A percentile compares a stretch with the other conserved stretches of the same genome.
These are phyloP conservation scores for Patellifolia procumbens DNA, from an alignment of 179 eudicot species.

Conservation along the genomic window DNA sequence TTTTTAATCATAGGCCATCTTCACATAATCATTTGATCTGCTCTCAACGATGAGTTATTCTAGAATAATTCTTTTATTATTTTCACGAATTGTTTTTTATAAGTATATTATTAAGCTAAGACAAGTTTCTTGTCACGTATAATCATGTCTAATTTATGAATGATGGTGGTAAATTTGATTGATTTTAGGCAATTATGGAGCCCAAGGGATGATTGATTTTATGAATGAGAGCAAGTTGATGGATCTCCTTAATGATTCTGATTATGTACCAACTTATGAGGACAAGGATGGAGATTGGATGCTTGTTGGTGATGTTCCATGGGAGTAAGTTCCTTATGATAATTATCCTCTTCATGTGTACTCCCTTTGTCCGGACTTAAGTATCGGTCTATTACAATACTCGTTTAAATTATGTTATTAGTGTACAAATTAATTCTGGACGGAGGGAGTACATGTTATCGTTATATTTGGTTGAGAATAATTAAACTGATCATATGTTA, in stretches of 20 bases:
- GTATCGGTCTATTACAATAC: not conserved
- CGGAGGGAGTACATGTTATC: not conserved
- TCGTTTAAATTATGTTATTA: not conserved
- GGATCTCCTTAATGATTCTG: slow-evolving; percentile 63
- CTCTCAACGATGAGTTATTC: too few relatives aligned
- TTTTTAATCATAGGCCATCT: too few relatives aligned
- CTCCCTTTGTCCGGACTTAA: too few relatives aligned
- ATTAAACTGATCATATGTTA: not conserved
- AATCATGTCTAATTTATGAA: not conserved
- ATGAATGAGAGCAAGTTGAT: slow-evolving; percentile 72
- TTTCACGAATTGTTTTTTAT: not conserved
- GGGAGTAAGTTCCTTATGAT: slow-evolving; percentile 50
- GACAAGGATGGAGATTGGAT: slow-evolving; percentile 80
- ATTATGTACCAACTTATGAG: slow-evolving; percentile 66
- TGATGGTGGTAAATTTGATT: not conserved
- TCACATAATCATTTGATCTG: too few relatives aligned
- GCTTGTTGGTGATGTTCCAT: slow-evolving; percentile 77
- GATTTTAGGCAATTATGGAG: slow-evolving; percentile 48
- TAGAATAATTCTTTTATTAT: too few relatives aligned
- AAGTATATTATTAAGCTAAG: not conserved
- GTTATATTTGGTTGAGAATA: not conserved
- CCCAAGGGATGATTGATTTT: slow-evolving; percentile 71
- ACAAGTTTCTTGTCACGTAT: not conserved
- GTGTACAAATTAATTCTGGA: not conserved
- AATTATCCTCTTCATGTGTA: not conserved